Conservation (phyloP, 2,329 filamentous ascomycete genomes). For the Sarocladiaceae sp. region DNA sequence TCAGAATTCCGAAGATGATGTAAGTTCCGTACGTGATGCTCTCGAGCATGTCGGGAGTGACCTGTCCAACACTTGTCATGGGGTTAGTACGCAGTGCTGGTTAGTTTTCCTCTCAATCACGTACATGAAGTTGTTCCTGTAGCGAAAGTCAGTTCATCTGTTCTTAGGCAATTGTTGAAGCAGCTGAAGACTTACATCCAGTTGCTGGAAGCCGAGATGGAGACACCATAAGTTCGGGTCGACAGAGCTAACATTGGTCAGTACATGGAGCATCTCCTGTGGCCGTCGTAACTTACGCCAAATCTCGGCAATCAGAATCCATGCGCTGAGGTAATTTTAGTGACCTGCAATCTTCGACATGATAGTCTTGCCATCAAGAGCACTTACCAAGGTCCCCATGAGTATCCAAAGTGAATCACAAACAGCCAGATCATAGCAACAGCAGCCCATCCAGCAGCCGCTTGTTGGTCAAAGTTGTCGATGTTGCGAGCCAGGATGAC, state of each 20-base stretch:
- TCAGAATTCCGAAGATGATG: conserved; percentile 65
- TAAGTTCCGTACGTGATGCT: conserved; percentile 66
- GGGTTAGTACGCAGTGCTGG: background rate
- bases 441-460: conserved; percentile 14
- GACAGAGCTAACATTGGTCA: conserved; percentile 40
- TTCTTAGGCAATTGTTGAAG: background rate
- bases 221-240: conserved; percentile 65
- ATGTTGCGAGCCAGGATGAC: conserved; percentile 13
- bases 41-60: conserved; percentile 64
- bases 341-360: too few relatives aligned
- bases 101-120: too few relatives aligned
- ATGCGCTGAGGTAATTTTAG: conserved; percentile 43
- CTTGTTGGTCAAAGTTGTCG: conserved; percentile 11
- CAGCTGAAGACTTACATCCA: conserved; percentile 52
- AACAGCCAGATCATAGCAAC: conserved; percentile 42
- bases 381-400: conserved; percentile 60
- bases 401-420: conserved; percentile 70
- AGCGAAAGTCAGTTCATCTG: background rate
- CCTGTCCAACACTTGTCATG: conserved; percentile 50
- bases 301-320: conserved; percentile 71
- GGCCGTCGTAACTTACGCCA: conserved; percentile 41
- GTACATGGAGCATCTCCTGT: background rate
- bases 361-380: background rate
- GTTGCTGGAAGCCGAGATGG: conserved; percentile 61
- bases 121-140: conserved; percentile 51